A percentile compares a stretch with the other conserved stretches of the same genome.
phyloP scores from a whole-genome alignment of 225 moss, liverwort and hornwort genomes.

The Sphagnum contortum region DNA sequence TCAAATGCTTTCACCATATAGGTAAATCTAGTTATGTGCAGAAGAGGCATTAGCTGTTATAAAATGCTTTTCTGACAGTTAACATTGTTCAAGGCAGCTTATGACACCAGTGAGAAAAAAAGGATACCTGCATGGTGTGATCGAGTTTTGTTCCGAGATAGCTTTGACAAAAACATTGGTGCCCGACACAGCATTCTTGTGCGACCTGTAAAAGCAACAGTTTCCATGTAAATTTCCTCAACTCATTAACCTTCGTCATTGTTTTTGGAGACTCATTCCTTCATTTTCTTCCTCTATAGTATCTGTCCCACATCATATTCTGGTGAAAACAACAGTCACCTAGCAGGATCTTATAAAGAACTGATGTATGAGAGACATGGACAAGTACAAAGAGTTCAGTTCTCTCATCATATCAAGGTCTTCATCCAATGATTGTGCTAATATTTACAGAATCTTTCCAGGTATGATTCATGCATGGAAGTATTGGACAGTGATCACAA shows the following conservation, averaged over 20 bases:
- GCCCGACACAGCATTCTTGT: slow-evolving; percentile 16
- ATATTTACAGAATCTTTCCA: slow-evolving; percentile 2
- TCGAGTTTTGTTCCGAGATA: slow-evolving; percentile 49
- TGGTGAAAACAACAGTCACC: no score
- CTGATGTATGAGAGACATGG: no score
- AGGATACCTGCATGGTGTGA: slow-evolving; percentile 56
- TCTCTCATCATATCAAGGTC: no score
- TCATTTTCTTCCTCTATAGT: not conserved
- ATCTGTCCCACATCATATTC: no score
- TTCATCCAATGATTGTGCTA: no score
- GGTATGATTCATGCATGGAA: slow-evolving; percentile 50
- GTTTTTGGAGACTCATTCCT: not conserved
- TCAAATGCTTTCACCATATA: not conserved
- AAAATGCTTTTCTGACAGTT: no score
- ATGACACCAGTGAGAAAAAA: slow-evolving; percentile 51
- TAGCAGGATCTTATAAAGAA: no score
- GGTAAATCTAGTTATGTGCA: not conserved
- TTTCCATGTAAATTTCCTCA: slow-evolving; percentile 14
- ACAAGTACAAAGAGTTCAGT: no score
- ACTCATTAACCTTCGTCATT: not conserved
- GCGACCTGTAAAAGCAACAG: slow-evolving; percentile 38
- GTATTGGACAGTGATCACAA: slow-evolving; percentile 46
- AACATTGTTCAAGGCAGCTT: slow-evolving; percentile 10
- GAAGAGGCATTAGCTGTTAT: not conserved
- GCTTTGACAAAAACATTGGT: slow-evolving; percentile 23